Evolutionary conservation across 345 rosid species (phyloP).

Genomic region (Corchorus capsularis): DNA sequence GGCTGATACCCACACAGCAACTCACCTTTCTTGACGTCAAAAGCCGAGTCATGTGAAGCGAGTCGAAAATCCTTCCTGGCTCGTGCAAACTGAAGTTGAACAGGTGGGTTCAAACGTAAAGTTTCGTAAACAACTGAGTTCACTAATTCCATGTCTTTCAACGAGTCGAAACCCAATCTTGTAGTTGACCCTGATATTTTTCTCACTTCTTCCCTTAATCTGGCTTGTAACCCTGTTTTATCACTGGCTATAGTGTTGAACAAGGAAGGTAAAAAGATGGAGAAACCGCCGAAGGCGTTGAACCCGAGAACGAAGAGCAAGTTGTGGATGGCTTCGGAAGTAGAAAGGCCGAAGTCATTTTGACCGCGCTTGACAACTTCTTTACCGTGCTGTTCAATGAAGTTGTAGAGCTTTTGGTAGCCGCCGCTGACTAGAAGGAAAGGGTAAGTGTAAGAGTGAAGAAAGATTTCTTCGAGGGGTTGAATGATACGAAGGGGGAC

Average conservation of each 20-base stretch:
- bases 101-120: conserved; percentile 75
- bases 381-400: conserved; percentile 49
- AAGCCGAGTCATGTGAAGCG: conserved; percentile 64
- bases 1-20: conserved; percentile 79
- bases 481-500: conserved; percentile 43
- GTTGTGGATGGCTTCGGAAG: conserved; percentile 65
- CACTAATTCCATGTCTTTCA: conserved; percentile 66
- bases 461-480: conserved; percentile 71
- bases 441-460: conserved; percentile 84
- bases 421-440: conserved; percentile 52
- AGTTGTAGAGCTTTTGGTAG: conserved; percentile 56
- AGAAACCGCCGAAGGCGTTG: conserved; percentile 88
- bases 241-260: conserved; percentile 45
- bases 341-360: conserved; percentile 60
- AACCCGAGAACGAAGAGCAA: conserved; percentile 70
- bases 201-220: conserved; percentile 53
- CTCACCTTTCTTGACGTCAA: conserved; percentile 73
- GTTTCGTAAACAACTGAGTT: conserved; percentile 82
- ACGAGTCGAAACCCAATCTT: conserved; percentile 52
- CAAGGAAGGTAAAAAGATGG: conserved; percentile 54
- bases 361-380: conserved; percentile 51
- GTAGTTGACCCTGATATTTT: conserved; percentile 41
- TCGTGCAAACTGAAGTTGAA: conserved; percentile 63
- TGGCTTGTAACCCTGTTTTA: conserved; percentile 56
- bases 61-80: conserved; percentile 80